These are phyloP conservation scores for Leptomonas seymouri DNA, from an alignment of 208 protist genomes.

Conservation along the genomic window DNA sequence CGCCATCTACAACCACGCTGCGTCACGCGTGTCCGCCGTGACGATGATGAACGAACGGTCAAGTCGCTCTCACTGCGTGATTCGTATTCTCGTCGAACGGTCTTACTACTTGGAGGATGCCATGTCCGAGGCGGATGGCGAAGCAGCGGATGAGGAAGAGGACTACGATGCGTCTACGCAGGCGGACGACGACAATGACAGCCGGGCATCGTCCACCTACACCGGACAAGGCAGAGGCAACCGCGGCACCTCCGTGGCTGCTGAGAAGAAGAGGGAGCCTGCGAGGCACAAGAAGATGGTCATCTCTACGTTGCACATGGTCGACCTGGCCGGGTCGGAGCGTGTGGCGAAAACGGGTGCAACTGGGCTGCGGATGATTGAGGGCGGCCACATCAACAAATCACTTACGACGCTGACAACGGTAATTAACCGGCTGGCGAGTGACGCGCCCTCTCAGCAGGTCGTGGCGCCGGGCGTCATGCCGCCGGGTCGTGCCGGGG, in stretches of 20 bases:
- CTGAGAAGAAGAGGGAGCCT: conserved; percentile 1
- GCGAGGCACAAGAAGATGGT: conserved; percentile 41
- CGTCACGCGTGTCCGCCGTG: conserved; percentile 55
- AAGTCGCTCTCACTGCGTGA: conserved; percentile 96
- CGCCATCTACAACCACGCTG: conserved; percentile 59
- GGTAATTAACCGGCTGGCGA: conserved; percentile 73
- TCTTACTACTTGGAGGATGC: conserved; percentile 69
- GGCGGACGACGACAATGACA: conserved; percentile 25
- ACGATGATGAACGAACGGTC: conserved; percentile 96
- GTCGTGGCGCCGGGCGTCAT: conserved; percentile 15
- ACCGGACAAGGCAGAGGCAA: conserved; percentile 1
- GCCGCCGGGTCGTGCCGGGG: conserved; percentile 7
- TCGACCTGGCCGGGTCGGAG: conserved; percentile 94
- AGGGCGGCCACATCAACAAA: conserved; percentile 94
- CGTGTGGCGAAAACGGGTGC: conserved; percentile 94
- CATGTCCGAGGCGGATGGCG: conserved; percentile 32
- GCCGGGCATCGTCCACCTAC: conserved; percentile 16
- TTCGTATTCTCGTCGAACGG: conserved; percentile 91
- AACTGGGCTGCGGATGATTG: conserved; percentile 91
- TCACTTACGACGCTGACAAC: conserved; percentile 78
- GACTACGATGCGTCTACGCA: conserved; percentile 12
- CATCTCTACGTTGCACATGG: conserved; percentile 89
- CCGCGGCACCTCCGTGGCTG: background rate
- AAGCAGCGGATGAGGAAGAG: conserved; percentile 29
- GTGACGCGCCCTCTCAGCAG: background rate